A percentile compares a stretch with the other conserved stretches of the same genome.
Evolutionary conservation across 768 basidiomycete species (phyloP).

Genomic region (Rhodotorula graminis): DNA sequence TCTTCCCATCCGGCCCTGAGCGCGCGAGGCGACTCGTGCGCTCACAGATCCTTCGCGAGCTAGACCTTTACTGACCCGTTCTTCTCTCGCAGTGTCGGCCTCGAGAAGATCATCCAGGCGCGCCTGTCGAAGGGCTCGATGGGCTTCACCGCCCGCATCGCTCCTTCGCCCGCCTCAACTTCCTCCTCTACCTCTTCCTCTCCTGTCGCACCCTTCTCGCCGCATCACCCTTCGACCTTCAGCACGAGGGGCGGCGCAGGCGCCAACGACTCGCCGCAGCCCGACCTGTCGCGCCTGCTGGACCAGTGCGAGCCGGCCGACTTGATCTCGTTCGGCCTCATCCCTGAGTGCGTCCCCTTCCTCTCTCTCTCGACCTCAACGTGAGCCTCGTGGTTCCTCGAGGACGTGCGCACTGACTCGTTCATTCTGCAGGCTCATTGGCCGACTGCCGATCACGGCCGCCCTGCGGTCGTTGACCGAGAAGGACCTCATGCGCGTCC

Average conservation of each 20-base stretch:
- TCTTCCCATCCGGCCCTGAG: too few relatives aligned
- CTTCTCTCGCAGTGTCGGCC: conserved; percentile 55
- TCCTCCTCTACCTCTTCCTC: conserved; percentile 20
- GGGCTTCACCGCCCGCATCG: conserved; percentile 62
- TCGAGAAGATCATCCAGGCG: conserved; percentile 73
- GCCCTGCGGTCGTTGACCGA: conserved; percentile 73
- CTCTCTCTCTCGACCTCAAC: neutral
- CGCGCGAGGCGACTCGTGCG: too few relatives aligned
- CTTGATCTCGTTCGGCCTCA: conserved; percentile 84
- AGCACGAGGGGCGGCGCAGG: neutral
- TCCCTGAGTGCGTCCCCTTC: conserved; percentile 60
- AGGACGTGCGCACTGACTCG: neutral
- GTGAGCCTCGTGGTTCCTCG: neutral
- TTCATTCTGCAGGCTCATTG: conserved; percentile 57
- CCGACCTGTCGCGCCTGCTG: conserved; percentile 53
- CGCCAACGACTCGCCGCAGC: conserved; percentile 50
- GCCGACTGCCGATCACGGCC: conserved; percentile 85
- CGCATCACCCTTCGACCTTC: neutral
- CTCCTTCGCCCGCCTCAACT: conserved; percentile 43
- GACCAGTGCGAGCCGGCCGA: conserved; percentile 72
- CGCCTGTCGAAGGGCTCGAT: conserved; percentile 63
- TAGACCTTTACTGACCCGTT: neutral
- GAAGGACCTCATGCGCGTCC: conserved; percentile 76
- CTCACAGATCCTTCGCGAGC: too few relatives aligned
- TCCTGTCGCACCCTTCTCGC: neutral